Evolutionary conservation across 805 yeast genomes (phyloP), one percentile per base, ranked within the genome.

Genomic region (Nakazawaea ishiwadae): DNA sequence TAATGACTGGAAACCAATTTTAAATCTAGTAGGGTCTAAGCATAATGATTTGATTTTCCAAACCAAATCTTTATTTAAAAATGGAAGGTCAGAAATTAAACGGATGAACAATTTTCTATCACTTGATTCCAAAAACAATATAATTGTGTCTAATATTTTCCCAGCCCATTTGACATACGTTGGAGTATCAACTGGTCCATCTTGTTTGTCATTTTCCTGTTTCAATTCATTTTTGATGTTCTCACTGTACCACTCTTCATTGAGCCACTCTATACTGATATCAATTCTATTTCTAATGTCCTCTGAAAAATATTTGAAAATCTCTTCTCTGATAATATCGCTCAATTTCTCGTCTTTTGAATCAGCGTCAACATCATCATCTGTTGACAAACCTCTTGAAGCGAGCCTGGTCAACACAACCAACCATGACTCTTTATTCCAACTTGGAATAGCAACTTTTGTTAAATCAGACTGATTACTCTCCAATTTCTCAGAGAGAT

Each of bases 191-290:
- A 39, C 40, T 15, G 39, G 35, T 6, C 38, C 48, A 5, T 36
- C 38, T 7, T 16, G 27, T 12, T 35, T 30, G n/a, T 37, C 19
- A 28, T 35, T 51, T 49, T 27, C 47, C 49, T 20, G 45, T 51
- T 6, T 51, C 56, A 49, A 44, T 45, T 67, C 70, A 44, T 60
- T 61, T 37, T 54, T 51, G 3, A 73, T 73, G 43, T 54, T 63
- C 53, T 81, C 85, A 37, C 77, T 68, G 62, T 77, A 81, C 95
- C 96, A 93, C 59, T 93, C 99, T 62, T 93, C 99, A 53, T 84
- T 90, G 42, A 93, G 65, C 99, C 99, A 93, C 48, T 84, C 89
- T 29, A 91, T 79, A 15, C 88, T 79, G 27, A 82, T 62, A 44
- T 86, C 95, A 10, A 90, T 71, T 27, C 91, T 68, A 8, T 67